These are phyloP conservation scores for Colletotrichum sojae DNA, from an alignment of 2,329 filamentous ascomycete genomes.

Conservation along the genomic window DNA sequence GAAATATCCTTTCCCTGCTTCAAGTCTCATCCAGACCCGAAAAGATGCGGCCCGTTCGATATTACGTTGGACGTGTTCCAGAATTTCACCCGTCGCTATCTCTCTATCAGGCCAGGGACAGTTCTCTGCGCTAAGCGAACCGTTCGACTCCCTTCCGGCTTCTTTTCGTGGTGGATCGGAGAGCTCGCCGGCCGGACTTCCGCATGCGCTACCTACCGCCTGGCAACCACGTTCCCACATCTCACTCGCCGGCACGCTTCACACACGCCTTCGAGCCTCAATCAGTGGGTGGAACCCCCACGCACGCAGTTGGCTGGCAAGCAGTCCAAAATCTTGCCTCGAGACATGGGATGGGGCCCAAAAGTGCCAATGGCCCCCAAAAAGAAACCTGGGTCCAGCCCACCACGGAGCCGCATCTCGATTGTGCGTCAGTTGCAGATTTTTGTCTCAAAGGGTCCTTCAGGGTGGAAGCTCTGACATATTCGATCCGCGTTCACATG, in stretches of 20 bases:
- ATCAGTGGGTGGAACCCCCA: constrained; percentile 33
- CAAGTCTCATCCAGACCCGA: not conserved
- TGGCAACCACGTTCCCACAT: constrained; percentile 4
- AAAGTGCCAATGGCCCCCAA: constrained; percentile 1
- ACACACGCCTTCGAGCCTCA: not conserved
- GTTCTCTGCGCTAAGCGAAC: not conserved
- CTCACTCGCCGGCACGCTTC: not conserved
- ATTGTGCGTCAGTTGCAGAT: constrained; percentile 11
- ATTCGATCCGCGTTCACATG: constrained; percentile 33
- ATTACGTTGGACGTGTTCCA: constrained; percentile 21
- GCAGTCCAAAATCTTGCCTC: too few relatives aligned
- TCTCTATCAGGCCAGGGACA: constrained; percentile 5
- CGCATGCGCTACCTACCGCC: constrained; percentile 13
- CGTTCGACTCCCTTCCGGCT: constrained; percentile 30
- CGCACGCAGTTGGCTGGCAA: constrained; percentile 20
- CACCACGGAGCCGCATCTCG: constrained; percentile 36
- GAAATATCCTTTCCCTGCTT: constrained; percentile 26
- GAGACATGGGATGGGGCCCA: not conserved
- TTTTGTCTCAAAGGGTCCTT: constrained; percentile 22
- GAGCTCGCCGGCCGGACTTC: constrained; percentile 14
- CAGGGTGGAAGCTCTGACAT: constrained; percentile 21
- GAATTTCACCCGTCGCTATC: constrained; percentile 15
- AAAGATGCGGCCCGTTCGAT: constrained; percentile 9
- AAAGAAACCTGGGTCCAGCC: constrained; percentile 2
- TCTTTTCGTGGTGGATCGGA: constrained; percentile 40